phyloP scores from a whole-genome alignment of 1,284 basidiomycete genomes.

The Trametes hirsuta region DNA sequence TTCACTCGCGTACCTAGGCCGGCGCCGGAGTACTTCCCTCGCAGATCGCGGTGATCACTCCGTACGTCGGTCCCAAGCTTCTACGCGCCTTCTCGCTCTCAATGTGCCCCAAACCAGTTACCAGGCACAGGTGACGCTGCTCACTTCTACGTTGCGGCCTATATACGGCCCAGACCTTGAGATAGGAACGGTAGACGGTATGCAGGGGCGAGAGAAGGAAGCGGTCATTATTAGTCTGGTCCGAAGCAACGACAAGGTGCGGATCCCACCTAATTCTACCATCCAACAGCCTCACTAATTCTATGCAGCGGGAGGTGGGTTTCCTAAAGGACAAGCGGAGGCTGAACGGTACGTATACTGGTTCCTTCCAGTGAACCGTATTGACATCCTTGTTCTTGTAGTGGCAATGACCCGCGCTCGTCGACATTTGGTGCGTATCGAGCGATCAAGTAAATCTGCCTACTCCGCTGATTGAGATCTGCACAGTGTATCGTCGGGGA shows the following conservation, averaged over 20 bases:
- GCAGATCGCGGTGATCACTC: slow-evolving; percentile 91
- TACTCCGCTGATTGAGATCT: slow-evolving; percentile 1
- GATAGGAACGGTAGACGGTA: slow-evolving; percentile 90
- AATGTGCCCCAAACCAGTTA: slow-evolving; percentile 47
- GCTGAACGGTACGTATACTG: slow-evolving; percentile 68
- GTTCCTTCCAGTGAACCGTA: background rate
- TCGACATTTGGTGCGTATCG: slow-evolving; percentile 71
- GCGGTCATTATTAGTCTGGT: slow-evolving; percentile 90
- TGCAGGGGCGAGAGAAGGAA: slow-evolving; percentile 93
- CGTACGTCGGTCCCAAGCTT: slow-evolving; percentile 50
- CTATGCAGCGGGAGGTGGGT: slow-evolving; percentile 77
- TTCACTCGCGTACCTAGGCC: slow-evolving; percentile 48
- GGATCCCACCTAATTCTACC: background rate
- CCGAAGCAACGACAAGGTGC: slow-evolving; percentile 80
- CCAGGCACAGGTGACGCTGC: slow-evolving; percentile 87
- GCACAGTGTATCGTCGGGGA: slow-evolving; percentile 87
- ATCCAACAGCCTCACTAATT: background rate
- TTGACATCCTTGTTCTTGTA: slow-evolving; percentile 28
- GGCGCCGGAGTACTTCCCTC: slow-evolving; percentile 66
- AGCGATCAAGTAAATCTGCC: slow-evolving; percentile 64
- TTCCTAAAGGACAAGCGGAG: slow-evolving; percentile 91
- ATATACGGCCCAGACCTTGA: slow-evolving; percentile 74
- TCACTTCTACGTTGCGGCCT: slow-evolving; percentile 74
- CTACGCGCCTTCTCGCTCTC: background rate
- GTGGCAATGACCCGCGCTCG: slow-evolving; percentile 95